phyloP scores from a whole-genome alignment of 2,329 filamentous ascomycete genomes.

The Scopulariopsis brevicaulis region DNA sequence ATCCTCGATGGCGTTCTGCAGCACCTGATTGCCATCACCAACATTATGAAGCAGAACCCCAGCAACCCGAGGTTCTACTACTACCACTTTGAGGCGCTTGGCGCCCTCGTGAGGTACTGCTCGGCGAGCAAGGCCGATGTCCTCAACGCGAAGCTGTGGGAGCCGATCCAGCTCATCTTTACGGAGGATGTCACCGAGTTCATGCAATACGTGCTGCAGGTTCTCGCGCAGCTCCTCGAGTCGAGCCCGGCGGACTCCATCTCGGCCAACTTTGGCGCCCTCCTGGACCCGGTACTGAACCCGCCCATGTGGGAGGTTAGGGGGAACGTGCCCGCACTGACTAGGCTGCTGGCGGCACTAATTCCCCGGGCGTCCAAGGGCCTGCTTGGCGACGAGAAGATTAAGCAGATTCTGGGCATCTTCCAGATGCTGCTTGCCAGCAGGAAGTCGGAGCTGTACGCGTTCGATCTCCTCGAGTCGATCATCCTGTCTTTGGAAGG shows the following conservation, averaged over 20 bases:
- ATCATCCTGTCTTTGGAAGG: conserved; percentile 62
- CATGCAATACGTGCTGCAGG: conserved; percentile 90
- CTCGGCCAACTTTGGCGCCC: conserved; percentile 66
- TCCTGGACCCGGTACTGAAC: conserved; percentile 68
- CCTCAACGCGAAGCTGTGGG: conserved; percentile 72
- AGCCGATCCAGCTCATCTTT: conserved; percentile 71
- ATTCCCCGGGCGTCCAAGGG: conserved; percentile 64
- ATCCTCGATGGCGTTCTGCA: conserved; percentile 69
- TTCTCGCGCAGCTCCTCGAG: conserved; percentile 84
- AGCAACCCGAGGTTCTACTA: conserved; percentile 98
- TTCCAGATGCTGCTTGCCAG: conserved; percentile 81
- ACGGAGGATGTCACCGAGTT: conserved; percentile 85
- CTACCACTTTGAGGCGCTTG: conserved; percentile 92
- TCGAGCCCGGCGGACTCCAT: conserved; percentile 69
- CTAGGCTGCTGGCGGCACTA: conserved; percentile 73
- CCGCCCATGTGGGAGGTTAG: conserved; percentile 83
- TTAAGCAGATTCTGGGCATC: conserved; percentile 84
- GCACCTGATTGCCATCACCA: conserved; percentile 80
- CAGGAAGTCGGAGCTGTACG: conserved; percentile 76
- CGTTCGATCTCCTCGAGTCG: conserved; percentile 82
- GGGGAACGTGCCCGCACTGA: conserved; percentile 86
- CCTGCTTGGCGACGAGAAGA: conserved; percentile 67
- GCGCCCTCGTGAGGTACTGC: conserved; percentile 72
- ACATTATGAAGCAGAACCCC: conserved; percentile 85
- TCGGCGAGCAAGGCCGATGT: conserved; percentile 53